Conservation (phyloP, 2,329 filamentous ascomycete genomes). For the Calonectria fujianensis region DNA sequence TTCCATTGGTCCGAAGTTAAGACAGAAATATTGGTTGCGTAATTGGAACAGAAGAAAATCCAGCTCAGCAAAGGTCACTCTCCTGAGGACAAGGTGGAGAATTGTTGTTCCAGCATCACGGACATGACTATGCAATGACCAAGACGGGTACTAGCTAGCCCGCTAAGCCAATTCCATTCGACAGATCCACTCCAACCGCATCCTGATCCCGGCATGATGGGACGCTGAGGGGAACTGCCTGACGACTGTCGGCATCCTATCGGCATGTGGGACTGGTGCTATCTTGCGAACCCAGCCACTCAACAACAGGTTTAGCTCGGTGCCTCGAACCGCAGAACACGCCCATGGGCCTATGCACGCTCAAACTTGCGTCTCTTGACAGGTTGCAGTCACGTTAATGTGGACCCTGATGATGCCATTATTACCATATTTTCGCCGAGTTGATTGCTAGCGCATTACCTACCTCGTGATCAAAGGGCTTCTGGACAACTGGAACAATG, state of each 20-base stretch:
- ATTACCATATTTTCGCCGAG: not conserved
- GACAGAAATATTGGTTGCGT: not conserved
- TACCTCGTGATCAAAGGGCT: not conserved
- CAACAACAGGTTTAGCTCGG: not conserved
- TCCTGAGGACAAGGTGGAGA: slow-evolving; percentile 1
- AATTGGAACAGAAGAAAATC: not conserved
- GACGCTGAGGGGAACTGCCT: not conserved
- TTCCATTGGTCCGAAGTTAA: not conserved
- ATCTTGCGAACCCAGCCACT: not conserved
- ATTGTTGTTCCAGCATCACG: slow-evolving; percentile 13
- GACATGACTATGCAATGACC: not conserved
- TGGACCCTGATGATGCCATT: not conserved
- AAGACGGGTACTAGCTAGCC: not conserved
- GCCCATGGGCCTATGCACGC: not conserved
- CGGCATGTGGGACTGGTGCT: slow-evolving; percentile 3
- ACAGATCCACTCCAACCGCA: not conserved
- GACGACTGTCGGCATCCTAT: not conserved
- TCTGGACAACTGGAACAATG: not conserved
- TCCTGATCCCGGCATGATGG: not conserved
- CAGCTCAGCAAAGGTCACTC: not conserved
- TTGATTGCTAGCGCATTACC: not conserved
- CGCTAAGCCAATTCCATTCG: not conserved
- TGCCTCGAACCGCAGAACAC: not conserved
- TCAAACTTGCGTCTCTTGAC: not conserved
- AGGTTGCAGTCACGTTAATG: not conserved